Evolutionary conservation across 1,284 basidiomycete species (phyloP).

Genomic region (Ceratobasidium papillatum): DNA sequence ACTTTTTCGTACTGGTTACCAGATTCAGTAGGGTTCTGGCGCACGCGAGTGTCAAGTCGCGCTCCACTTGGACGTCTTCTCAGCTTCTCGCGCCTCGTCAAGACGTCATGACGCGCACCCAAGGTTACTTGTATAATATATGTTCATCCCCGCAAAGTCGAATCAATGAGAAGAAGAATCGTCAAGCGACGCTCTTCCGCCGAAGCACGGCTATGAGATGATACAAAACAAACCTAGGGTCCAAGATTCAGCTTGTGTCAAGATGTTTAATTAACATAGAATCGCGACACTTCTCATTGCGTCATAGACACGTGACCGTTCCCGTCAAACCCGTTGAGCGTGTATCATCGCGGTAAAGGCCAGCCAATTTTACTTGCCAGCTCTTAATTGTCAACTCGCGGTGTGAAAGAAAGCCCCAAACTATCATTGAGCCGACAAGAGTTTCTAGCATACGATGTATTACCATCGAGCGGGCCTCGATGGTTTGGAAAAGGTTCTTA

Average conservation of each 20-base stretch:
- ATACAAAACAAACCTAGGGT: background rate
- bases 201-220: background rate
- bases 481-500: no score
- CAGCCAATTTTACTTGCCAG: no score
- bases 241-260: background rate
- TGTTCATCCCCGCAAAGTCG: background rate
- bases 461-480: no score
- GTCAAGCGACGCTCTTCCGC: background rate
- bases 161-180: background rate
- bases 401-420: no score
- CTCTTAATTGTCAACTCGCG: no score
- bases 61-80: constrained; percentile 1
- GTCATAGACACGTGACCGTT: constrained; percentile 17
- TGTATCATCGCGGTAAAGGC: no score
- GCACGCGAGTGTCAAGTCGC: background rate
- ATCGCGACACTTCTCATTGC: background rate
- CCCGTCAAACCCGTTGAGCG: no score
- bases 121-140: background rate
- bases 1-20: background rate
- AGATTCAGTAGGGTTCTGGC: constrained; percentile 1
- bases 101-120: background rate
- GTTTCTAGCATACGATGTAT: no score
- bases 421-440: no score
- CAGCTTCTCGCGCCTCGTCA: background rate
- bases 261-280: background rate